These are phyloP conservation scores for Geotrichum klebahnii DNA, from an alignment of 1,139 yeast species.

Conservation along the genomic window DNA sequence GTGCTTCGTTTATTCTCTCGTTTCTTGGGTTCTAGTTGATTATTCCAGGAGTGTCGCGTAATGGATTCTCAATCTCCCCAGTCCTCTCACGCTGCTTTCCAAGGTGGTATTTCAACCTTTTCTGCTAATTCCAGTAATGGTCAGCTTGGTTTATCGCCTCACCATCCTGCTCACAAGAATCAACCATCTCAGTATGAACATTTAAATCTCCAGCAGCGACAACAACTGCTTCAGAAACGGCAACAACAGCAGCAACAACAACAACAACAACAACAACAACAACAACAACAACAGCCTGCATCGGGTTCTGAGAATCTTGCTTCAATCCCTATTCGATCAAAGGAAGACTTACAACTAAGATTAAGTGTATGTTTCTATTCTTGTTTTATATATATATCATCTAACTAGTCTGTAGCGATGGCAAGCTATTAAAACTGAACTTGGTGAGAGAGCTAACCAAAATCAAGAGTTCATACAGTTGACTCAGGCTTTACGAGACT, in stretches of 20 bases:
- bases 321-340: constrained; percentile 14
- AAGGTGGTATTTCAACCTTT: background rate
- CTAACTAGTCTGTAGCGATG: constrained; percentile 32
- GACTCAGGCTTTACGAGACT: constrained; percentile 32
- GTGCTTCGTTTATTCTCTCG: background rate
- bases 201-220: constrained; percentile 6
- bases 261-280: constrained; percentile 10
- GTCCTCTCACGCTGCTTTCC: background rate
- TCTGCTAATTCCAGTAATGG: too few relatives aligned
- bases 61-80: too few relatives aligned
- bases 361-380: constrained; percentile 5
- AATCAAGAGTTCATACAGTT: constrained; percentile 38
- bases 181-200: constrained; percentile 11
- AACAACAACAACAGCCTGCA: constrained; percentile 3
- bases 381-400: background rate
- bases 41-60: too few relatives aligned
- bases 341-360: constrained; percentile 15
- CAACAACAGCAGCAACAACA: constrained; percentile 16
- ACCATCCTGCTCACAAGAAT: too few relatives aligned
- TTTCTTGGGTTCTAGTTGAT: too few relatives aligned
- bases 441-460: constrained; percentile 40
- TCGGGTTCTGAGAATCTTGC: background rate
- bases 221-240: constrained; percentile 18
- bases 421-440: constrained; percentile 35
- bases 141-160: too few relatives aligned